Percentiles rank a stretch among this genome's conserved stretches.
phyloP scores from a whole-genome alignment of 148 eudicot species.

The Linanthus parryae region DNA sequence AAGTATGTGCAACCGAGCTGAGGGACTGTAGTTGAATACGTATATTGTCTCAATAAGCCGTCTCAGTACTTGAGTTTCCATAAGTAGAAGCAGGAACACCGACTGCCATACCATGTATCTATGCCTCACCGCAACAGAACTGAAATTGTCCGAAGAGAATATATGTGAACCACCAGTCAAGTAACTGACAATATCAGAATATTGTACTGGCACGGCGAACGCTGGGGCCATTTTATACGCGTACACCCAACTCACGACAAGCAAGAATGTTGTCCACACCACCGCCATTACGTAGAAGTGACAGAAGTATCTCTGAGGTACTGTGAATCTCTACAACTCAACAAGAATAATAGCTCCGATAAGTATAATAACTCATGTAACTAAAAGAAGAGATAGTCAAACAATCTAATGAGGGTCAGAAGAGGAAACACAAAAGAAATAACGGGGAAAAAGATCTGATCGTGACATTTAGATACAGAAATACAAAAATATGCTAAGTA shows the following conservation, averaged over 20 bases:
- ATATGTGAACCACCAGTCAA: slow-evolving; percentile 61
- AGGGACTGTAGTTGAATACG: slow-evolving; percentile 67
- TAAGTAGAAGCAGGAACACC: slow-evolving; percentile 70
- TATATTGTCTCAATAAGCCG: slow-evolving; percentile 72
- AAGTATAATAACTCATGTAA: too few species aligned
- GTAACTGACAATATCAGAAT: slow-evolving; percentile 52
- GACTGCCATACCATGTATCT: slow-evolving; percentile 48
- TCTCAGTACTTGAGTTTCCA: slow-evolving; percentile 74
- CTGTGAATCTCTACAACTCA: slow-evolving; percentile 59
- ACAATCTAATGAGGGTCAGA: too few species aligned
- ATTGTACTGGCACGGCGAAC: slow-evolving; percentile 39
- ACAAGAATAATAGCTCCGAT: too few species aligned
- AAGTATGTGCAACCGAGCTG: slow-evolving; percentile 75
- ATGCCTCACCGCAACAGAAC: slow-evolving; percentile 23
- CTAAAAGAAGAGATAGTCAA: too few species aligned
- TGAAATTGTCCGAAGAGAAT: slow-evolving; percentile 29
- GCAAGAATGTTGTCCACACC: slow-evolving; percentile 63
- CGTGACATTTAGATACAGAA: too few species aligned
- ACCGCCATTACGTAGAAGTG: slow-evolving; percentile 79
- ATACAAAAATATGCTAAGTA: too few species aligned
- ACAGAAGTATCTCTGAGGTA: slow-evolving; percentile 72
- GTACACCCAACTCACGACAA: slow-evolving; percentile 60
- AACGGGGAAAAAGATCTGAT: too few species aligned
- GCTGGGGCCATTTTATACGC: slow-evolving; percentile 44
- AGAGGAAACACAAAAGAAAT: too few species aligned